Evolutionary conservation across 163 green algal genomes (phyloP).

Genomic region (Chlamydomonas reinhardtii): DNA sequence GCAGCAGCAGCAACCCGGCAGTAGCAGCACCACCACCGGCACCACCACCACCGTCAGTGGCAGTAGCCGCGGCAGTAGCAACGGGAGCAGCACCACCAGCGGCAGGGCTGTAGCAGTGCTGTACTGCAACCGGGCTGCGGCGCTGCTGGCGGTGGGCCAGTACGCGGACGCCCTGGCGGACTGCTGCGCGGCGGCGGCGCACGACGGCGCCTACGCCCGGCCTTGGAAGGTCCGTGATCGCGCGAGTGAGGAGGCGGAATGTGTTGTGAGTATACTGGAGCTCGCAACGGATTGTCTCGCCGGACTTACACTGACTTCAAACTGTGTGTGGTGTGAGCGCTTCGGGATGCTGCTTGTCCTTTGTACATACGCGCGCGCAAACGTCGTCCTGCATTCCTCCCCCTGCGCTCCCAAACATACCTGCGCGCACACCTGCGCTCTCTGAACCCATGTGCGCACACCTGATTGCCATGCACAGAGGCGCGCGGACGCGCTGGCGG

Average conservation of each 20-base stretch:
- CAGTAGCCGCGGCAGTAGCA: not conserved
- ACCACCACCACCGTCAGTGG: too few species aligned
- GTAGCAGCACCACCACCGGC: too few species aligned
- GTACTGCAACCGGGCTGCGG: constrained; percentile 79
- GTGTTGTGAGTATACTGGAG: not conserved
- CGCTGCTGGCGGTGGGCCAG: constrained; percentile 59
- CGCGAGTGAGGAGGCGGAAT: constrained; percentile 23
- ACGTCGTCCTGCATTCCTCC: too few species aligned
- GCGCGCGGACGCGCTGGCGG: constrained; percentile 26
- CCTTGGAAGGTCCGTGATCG: constrained; percentile 60
- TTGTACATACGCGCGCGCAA: too few species aligned
- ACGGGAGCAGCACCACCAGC: not conserved
- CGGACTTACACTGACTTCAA: too few species aligned
- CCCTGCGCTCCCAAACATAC: too few species aligned
- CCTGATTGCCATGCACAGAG: too few species aligned
- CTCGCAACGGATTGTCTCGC: too few species aligned
- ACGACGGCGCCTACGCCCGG: constrained; percentile 69
- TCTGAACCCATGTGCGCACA: too few species aligned
- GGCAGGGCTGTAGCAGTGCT: constrained; percentile 53
- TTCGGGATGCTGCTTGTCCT: too few species aligned
- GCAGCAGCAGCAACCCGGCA: not conserved
- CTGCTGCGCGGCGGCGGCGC: constrained; percentile 64
- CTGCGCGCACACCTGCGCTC: too few species aligned
- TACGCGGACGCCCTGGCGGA: constrained; percentile 77
- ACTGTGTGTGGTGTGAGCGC: too few species aligned